phyloP scores from a whole-genome alignment of 2,329 filamentous ascomycete species.

The Aspergillus aculeatinus region DNA sequence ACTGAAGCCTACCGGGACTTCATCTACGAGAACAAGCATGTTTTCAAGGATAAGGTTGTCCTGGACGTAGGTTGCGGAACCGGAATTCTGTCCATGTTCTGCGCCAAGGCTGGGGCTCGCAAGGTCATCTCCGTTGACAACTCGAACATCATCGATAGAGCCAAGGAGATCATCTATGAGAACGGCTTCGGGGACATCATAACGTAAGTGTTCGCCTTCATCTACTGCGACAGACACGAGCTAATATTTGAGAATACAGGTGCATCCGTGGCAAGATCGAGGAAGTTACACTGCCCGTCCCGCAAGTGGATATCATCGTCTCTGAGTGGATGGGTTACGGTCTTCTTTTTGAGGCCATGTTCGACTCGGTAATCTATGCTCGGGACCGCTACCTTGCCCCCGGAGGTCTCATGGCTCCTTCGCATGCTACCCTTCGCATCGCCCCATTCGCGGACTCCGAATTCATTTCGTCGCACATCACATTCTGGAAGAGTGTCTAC shows the following conservation, averaged over 20 bases:
- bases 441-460: constrained; percentile 77
- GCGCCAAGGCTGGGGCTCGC: constrained; percentile 81
- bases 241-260: constrained; percentile 28
- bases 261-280: constrained; percentile 84
- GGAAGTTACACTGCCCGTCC: constrained; percentile 74
- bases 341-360: constrained; percentile 91
- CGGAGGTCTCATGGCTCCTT: constrained; percentile 81
- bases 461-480: constrained; percentile 72
- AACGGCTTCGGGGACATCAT: constrained; percentile 75
- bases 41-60: constrained; percentile 83
- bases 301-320: constrained; percentile 88
- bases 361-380: constrained; percentile 86
- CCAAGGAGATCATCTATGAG: constrained; percentile 77
- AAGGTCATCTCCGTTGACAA: constrained; percentile 90
- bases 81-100: constrained; percentile 92
- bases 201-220: constrained; percentile 46
- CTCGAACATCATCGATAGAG: constrained; percentile 83
- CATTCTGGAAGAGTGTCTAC: constrained; percentile 90
- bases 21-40: constrained; percentile 84
- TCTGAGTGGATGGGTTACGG: constrained; percentile 99
- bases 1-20: constrained; percentile 94
- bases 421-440: constrained; percentile 77
- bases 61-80: constrained; percentile 87
- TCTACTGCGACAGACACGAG: background rate
- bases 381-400: constrained; percentile 80